These are phyloP conservation scores for Sphaceloma murrayae DNA, from an alignment of 2,329 filamentous ascomycete genomes.

Conservation along the genomic window DNA sequence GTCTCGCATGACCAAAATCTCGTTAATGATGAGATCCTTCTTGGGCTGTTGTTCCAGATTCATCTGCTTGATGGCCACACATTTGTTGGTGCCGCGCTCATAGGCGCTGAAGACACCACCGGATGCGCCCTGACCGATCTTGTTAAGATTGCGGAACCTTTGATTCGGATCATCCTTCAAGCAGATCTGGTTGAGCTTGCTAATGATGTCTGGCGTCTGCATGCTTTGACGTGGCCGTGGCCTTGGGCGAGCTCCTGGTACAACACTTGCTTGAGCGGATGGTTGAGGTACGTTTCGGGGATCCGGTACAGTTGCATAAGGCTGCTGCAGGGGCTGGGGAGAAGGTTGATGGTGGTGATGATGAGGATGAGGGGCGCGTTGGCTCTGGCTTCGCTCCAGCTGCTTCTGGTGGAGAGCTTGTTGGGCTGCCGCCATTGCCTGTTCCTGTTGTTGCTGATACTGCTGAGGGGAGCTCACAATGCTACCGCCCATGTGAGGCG, in stretches of 20 bases:
- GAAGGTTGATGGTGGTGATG: slow-evolving; percentile 14
- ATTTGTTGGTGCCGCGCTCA: slow-evolving; percentile 69
- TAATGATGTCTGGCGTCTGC: slow-evolving; percentile 65
- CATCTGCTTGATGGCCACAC: slow-evolving; percentile 99
- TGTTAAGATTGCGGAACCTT: slow-evolving; percentile 77
- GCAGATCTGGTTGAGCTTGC: slow-evolving; percentile 79
- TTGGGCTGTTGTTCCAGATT: slow-evolving; percentile 97
- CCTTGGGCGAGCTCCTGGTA: slow-evolving; percentile 57
- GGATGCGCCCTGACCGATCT: slow-evolving; percentile 95
- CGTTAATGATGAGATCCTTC: slow-evolving; percentile 98
- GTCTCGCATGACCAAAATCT: slow-evolving; percentile 98
- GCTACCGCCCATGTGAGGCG: slow-evolving; percentile 40
- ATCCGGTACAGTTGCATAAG: slow-evolving; percentile 33
- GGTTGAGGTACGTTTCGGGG: slow-evolving; percentile 37
- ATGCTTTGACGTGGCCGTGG: slow-evolving; percentile 66
- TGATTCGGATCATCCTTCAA: slow-evolving; percentile 80
- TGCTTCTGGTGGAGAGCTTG: slow-evolving; percentile 60
- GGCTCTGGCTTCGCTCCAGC: slow-evolving; percentile 63
- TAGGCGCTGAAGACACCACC: slow-evolving; percentile 91
- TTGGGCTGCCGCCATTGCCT: slow-evolving; percentile 70
- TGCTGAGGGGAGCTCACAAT: slow-evolving; percentile 36
- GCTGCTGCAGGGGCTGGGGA: slow-evolving; percentile 44
- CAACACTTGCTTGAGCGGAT: slow-evolving; percentile 39
- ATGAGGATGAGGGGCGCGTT: slow-evolving; percentile 40
- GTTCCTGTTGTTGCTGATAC: slow-evolving; percentile 68